Conservation (phyloP, 2,329 filamentous ascomycete genomes). For the Monosporascus sp. region DNA sequence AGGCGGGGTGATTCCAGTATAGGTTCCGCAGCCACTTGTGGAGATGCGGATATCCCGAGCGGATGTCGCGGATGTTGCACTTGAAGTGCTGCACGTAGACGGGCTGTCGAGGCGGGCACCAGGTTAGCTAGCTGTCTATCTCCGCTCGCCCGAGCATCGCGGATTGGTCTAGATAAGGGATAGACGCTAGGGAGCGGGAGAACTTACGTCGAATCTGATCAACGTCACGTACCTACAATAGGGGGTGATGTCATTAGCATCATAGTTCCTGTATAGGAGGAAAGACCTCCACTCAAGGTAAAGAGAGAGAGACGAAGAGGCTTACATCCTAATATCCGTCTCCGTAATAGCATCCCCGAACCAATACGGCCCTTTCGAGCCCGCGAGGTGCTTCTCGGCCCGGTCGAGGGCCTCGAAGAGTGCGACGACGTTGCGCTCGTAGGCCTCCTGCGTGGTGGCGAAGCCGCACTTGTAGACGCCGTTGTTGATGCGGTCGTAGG, state of each 20-base stretch:
- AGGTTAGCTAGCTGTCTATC: constrained; percentile 5
- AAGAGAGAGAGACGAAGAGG: constrained; percentile 7
- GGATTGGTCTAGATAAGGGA: no score
- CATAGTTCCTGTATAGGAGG: background rate
- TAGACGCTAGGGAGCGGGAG: background rate
- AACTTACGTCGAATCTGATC: constrained; percentile 21
- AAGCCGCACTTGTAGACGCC: constrained; percentile 76
- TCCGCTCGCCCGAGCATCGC: no score
- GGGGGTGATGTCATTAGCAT: background rate
- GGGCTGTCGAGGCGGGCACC: constrained; percentile 28
- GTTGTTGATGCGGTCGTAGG: constrained; percentile 69
- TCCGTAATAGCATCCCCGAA: constrained; percentile 75
- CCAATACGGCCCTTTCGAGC: constrained; percentile 58
- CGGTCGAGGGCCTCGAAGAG: constrained; percentile 76
- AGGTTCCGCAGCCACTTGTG: constrained; percentile 78
- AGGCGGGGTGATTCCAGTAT: constrained; percentile 80
- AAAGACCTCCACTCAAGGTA: background rate
- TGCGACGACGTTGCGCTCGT: constrained; percentile 64
- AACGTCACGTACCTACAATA: constrained; percentile 23
- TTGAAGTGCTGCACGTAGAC: constrained; percentile 88
- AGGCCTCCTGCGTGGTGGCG: constrained; percentile 76
- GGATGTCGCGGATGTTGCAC: constrained; percentile 81
- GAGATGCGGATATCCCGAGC: constrained; percentile 74
- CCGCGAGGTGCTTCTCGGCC: constrained; percentile 64
- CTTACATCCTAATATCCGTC: constrained; percentile 69